Evolutionary conservation across 1,139 yeast genomes (phyloP).

Genomic region (Suhomyces guaymorum): DNA sequence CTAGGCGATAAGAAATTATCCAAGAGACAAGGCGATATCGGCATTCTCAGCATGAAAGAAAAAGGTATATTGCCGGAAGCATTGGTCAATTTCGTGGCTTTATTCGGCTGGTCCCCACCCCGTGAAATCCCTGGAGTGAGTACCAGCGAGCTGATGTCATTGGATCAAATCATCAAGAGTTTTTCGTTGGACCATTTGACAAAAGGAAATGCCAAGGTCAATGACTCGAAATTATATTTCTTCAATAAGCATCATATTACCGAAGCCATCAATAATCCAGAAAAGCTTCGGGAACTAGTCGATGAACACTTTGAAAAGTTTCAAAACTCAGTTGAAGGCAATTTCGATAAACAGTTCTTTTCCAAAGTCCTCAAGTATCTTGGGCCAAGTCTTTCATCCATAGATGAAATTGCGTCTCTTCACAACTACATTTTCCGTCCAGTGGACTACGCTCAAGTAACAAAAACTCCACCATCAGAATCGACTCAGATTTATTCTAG

Average conservation of each 20-base stretch:
- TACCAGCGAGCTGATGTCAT: slow-evolving; percentile 58
- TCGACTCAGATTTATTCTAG: slow-evolving; percentile 8
- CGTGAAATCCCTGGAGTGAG: slow-evolving; percentile 52
- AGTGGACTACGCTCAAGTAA: slow-evolving; percentile 31
- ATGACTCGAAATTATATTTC: slow-evolving; percentile 66
- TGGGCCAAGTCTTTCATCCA: slow-evolving; percentile 44
- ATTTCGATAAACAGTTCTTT: slow-evolving; percentile 23
- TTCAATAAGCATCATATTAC: slow-evolving; percentile 72
- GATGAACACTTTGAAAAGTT: slow-evolving; percentile 27
- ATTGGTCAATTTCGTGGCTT: slow-evolving; percentile 77
- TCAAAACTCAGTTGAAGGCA: slow-evolving; percentile 10
- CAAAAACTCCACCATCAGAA: slow-evolving; percentile 13
- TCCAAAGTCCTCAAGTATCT: slow-evolving; percentile 28
- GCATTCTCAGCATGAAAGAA: slow-evolving; percentile 58
- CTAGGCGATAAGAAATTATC: slow-evolving; percentile 76
- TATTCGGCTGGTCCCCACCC: slow-evolving; percentile 93
- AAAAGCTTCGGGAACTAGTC: slow-evolving; percentile 33
- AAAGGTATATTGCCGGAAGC: slow-evolving; percentile 84
- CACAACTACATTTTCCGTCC: slow-evolving; percentile 53
- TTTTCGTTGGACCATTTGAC: slow-evolving; percentile 72
- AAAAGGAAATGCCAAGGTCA: slow-evolving; percentile 92
- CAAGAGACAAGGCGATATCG: slow-evolving; percentile 81
- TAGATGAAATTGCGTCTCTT: slow-evolving; percentile 47
- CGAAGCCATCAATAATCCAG: slow-evolving; percentile 35
- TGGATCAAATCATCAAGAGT: slow-evolving; percentile 51